Conservation (phyloP, 1,284 basidiomycete species). For the Mixia osmundae region DNA sequence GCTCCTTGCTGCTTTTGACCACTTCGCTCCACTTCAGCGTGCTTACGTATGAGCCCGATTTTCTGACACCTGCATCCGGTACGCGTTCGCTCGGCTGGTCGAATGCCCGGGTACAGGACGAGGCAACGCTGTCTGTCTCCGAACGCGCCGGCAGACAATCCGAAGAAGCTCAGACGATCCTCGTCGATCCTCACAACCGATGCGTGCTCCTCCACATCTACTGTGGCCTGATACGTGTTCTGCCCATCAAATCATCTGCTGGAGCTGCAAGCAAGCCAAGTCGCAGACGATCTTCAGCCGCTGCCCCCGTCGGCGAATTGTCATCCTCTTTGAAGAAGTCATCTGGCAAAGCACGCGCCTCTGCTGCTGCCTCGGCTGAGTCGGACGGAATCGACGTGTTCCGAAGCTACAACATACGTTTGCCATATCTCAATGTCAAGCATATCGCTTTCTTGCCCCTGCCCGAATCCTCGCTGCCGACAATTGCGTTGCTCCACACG, state of each 20-base stretch:
- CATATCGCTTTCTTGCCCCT: slow-evolving; percentile 9
- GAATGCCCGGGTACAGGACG: slow-evolving; percentile 3
- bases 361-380: neutral
- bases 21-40: slow-evolving; percentile 13
- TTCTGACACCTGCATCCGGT: slow-evolving; percentile 2
- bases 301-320: neutral
- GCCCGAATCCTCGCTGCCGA: neutral
- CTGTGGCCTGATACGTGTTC: slow-evolving; percentile 13
- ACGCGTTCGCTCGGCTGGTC: slow-evolving; percentile 2
- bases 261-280: neutral
- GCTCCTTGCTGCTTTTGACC: slow-evolving; percentile 13
- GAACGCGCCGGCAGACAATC: slow-evolving; percentile 12
- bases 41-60: slow-evolving; percentile 5
- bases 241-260: slow-evolving; percentile 9
- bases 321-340: slow-evolving; percentile 8
- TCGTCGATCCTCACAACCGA: slow-evolving; percentile 7
- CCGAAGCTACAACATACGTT: neutral
- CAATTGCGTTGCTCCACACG: slow-evolving; percentile 4
- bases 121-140: slow-evolving; percentile 9
- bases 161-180: slow-evolving; percentile 8
- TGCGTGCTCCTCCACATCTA: slow-evolving; percentile 15
- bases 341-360: slow-evolving; percentile 13
- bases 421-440: slow-evolving; percentile 12
- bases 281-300: neutral
- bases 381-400: neutral